Evolutionary conservation across 768 basidiomycete species (phyloP).

Genomic region (Leccinum fibrillosum): DNA sequence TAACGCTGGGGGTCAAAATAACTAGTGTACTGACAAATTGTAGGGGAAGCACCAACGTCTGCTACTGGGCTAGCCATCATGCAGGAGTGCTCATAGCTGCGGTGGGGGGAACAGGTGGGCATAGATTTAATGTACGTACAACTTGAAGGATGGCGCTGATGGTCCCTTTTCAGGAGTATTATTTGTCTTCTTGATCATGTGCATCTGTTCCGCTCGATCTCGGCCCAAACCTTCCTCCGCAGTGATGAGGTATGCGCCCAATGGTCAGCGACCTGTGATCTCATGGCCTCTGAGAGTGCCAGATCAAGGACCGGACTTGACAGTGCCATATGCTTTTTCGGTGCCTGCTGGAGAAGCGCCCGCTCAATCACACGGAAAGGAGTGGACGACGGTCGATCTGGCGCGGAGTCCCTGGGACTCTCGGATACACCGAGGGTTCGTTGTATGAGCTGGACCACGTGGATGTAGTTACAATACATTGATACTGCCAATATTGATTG

Average conservation of each 20-base stretch:
- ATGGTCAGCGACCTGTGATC: not conserved
- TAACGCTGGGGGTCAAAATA: not conserved
- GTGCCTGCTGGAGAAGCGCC: not conserved
- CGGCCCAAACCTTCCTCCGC: not conserved
- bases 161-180: conserved; percentile 1
- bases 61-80: conserved; percentile 4
- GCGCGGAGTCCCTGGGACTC: not conserved
- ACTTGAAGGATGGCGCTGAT: not conserved
- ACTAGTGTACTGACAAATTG: not conserved
- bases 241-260: not conserved
- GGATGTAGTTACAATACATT: not conserved
- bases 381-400: conserved; percentile 6
- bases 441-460: not conserved
- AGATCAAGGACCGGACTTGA: not conserved
- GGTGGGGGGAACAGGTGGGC: conserved; percentile 3
- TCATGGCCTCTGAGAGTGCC: not conserved
- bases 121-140: not conserved
- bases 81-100: not conserved
- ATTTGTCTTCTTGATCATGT: not conserved
- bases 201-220: not conserved
- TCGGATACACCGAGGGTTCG: not conserved
- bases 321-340: conserved; percentile 3
- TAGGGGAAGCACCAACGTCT: conserved; percentile 8
- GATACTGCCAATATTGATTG: not conserved
- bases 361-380: not conserved